Conservation (phyloP, 768 basidiomycete species). For the Suillus subluteus region DNA sequence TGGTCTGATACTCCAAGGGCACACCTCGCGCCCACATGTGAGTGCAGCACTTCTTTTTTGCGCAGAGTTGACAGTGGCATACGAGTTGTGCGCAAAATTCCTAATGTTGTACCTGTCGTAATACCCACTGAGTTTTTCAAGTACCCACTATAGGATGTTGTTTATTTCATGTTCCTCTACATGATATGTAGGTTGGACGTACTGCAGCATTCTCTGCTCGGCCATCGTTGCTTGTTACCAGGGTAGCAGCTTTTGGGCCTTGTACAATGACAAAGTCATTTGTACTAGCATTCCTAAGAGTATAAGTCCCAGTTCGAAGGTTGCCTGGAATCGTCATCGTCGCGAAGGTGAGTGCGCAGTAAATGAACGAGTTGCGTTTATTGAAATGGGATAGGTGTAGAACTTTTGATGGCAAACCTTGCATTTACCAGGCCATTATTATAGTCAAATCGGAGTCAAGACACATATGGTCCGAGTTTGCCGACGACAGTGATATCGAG, state of each 20-base stretch:
- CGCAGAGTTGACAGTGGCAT: not conserved
- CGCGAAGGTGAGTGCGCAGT: not conserved
- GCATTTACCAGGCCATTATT: constrained; percentile 1
- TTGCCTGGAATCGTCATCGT: not conserved
- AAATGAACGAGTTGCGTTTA: not conserved
- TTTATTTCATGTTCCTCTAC: not conserved
- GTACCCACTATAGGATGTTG: constrained; percentile 1
- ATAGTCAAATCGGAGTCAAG: not conserved
- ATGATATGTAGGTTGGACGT: not conserved
- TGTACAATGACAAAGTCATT: not conserved
- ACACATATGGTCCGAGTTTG: not conserved
- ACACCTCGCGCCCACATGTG: not conserved
- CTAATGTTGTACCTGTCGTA: constrained; percentile 10
- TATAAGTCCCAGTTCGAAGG: constrained; percentile 7
- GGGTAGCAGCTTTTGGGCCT: constrained; percentile 1
- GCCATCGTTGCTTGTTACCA: not conserved
- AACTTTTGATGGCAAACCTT: not conserved
- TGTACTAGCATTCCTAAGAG: constrained; percentile 8
- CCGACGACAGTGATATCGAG: not conserved
- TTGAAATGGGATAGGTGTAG: not conserved
- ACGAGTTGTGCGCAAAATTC: constrained; percentile 2
- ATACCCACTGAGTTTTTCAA: constrained; percentile 8
- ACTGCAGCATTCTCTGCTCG: constrained; percentile 5
- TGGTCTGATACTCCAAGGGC: constrained; percentile 4
- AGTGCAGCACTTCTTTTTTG: constrained; percentile 1